Base-by-base conservation (phyloP, 2,329 filamentous ascomycete species). In the Trichoderma atrobrunneum region DNA sequence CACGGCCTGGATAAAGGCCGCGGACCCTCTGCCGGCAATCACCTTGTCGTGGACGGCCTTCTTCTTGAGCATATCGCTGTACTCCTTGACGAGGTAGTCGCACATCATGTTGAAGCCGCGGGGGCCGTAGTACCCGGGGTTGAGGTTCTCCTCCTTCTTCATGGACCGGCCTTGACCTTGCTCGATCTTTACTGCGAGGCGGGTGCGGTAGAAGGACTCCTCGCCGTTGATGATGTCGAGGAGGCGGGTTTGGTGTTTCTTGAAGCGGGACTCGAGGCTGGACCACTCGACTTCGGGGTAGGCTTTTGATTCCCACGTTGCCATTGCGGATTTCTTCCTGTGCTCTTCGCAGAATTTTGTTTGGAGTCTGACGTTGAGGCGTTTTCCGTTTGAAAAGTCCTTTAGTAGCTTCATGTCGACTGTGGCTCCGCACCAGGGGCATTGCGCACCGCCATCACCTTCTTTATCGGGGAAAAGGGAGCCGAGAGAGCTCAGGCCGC, bases 61-160 rank as follows among this genome's bases (percentile, higher is more conserved):
- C 74, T 87, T 84, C 72, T 91, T 89, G 34, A 95, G 81, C 73
- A 88, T 80, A 10, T 84, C 79, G 16, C 87, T 88, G 78, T 93
- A 90, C 61, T 85, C 84, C 4, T 82, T 78, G 72, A 92, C 89
- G 48, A 94, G 87, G 70, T 87, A 87, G 76, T 93, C 90, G 59
- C 89, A 92, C 87, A 97, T 93, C 66, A 87, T 82, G 63, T 88
- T 88, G 66, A 92, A 85, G 1, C 94, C 94, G 24, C 90, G 88
- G 3, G 91, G 87, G 2, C 94, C 94, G 81, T 97, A 97, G 81
- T 97, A 97, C 0, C 94, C 94, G 11, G 92, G 92, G 3, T 88
- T 90, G 34, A 91, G 85, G 70, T 84, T 86, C 32, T 88, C 82
- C 65, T 85, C 89, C 72, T 88, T 87, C 66, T 88, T 83, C 71